A percentile compares a stretch with the other conserved stretches of the same genome.
Conservation (phyloP, 257 asterid species). For the Solanum ossicruentum region DNA sequence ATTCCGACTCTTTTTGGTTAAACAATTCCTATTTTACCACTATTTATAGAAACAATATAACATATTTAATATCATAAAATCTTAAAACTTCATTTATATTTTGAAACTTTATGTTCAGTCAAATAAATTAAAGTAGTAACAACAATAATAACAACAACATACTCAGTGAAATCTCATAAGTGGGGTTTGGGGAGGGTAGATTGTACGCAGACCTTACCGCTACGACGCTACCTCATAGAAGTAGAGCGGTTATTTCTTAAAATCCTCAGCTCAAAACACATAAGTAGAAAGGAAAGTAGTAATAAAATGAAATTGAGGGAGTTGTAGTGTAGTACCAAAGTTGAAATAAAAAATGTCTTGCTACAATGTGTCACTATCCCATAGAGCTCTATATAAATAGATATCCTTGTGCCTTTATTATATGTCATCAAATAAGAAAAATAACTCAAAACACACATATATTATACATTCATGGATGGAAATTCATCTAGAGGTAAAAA, state of each 20-base stretch:
- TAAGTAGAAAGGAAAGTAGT: too few species aligned
- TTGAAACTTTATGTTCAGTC: too few species aligned
- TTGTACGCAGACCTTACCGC: too few species aligned
- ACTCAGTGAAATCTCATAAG: too few species aligned
- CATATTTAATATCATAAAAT: background rate
- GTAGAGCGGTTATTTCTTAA: too few species aligned
- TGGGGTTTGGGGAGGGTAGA: too few species aligned
- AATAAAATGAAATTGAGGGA: background rate
- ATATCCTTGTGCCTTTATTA: background rate
- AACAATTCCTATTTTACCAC: background rate
- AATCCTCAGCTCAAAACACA: too few species aligned
- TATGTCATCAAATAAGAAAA: background rate
- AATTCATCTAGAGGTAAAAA: slow-evolving; percentile 22
- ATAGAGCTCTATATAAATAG: background rate
- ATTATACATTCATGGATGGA: slow-evolving; percentile 25
- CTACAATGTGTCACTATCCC: background rate
- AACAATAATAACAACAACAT: too few species aligned
- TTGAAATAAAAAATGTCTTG: background rate
- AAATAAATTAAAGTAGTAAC: background rate
- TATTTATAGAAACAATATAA: background rate
- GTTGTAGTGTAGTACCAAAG: too few species aligned
- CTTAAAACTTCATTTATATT: too few species aligned
- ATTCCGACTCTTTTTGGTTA: background rate
- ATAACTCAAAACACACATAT: background rate
- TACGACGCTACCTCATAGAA: too few species aligned